Percentiles rank a stretch among this genome's conserved stretches.
Conservation (phyloP, 2,329 filamentous ascomycete species). For the Sarocladium oryzae region DNA sequence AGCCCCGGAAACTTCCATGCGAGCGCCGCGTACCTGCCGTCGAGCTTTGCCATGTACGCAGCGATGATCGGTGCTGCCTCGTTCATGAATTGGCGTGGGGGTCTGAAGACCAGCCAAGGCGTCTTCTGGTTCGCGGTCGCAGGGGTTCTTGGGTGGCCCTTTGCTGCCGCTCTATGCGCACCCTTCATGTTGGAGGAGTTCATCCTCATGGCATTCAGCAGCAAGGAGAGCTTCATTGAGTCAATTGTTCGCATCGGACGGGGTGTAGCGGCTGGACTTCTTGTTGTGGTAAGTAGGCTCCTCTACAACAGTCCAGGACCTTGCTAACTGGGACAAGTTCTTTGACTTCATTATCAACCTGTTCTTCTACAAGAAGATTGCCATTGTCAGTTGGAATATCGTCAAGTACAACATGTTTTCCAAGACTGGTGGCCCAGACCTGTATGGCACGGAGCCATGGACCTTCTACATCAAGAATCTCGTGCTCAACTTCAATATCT, state of each 20-base stretch:
- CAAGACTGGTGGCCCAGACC: conserved; percentile 71
- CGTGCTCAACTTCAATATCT: conserved; percentile 89
- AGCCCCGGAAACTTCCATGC: conserved; percentile 94
- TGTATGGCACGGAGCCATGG: conserved; percentile 96
- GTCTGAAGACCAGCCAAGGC: conserved; percentile 71
- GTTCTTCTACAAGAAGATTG: conserved; percentile 77
- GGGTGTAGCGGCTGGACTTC: conserved; percentile 58
- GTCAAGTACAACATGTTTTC: conserved; percentile 93
- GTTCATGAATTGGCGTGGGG: conserved; percentile 85
- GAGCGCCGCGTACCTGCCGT: conserved; percentile 79
- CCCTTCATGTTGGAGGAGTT: conserved; percentile 79
- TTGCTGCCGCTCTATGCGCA: conserved; percentile 72
- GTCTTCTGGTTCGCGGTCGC: conserved; percentile 89
- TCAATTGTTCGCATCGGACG: conserved; percentile 56
- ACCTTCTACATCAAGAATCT: conserved; percentile 93
- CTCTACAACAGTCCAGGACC: background rate
- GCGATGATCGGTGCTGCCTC: conserved; percentile 78
- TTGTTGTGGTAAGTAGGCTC: conserved; percentile 56
- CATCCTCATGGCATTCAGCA: conserved; percentile 47
- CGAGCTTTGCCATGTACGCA: conserved; percentile 95
- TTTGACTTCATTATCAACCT: conserved; percentile 67
- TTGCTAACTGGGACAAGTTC: conserved; percentile 39
- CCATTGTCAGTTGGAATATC: conserved; percentile 83
- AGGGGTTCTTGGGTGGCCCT: conserved; percentile 88
- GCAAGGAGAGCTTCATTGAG: conserved; percentile 53